A percentile compares a stretch with the other conserved stretches of the same genome.
Evolutionary conservation across 2,329 filamentous ascomycete species (phyloP).

Genomic region (Blastomyces gilchristii): DNA sequence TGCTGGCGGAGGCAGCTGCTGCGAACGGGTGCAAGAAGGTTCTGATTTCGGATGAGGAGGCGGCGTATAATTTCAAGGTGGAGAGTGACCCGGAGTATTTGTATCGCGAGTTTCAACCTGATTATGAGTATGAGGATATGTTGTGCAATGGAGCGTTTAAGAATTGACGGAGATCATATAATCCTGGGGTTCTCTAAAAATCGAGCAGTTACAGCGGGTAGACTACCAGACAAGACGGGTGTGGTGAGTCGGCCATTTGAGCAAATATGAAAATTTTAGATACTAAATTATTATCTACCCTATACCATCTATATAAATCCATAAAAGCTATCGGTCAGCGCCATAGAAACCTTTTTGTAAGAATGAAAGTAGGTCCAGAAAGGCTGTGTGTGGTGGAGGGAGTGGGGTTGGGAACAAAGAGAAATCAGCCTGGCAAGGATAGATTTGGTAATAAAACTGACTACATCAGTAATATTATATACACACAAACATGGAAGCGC

Average conservation of each 20-base stretch:
- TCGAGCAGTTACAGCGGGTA: not conserved
- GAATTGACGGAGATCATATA: constrained; percentile 13
- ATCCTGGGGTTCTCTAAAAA: not conserved
- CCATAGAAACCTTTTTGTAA: not conserved
- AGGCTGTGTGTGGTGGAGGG: not conserved
- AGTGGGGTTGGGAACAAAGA: not conserved
- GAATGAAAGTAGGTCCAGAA: not conserved
- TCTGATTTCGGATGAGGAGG: constrained; percentile 46
- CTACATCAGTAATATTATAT: constrained; percentile 2
- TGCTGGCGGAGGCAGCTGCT: constrained; percentile 57
- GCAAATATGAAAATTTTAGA: not conserved
- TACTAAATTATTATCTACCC: constrained; percentile 5
- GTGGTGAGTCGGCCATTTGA: not conserved
- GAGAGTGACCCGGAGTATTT: constrained; percentile 20
- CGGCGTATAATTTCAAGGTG: constrained; percentile 24
- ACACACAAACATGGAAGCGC: not conserved
- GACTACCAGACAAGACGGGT: not conserved
- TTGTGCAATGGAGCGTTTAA: constrained; percentile 20
- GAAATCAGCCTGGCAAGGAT: not conserved
- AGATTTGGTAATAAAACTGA: constrained; percentile 1
- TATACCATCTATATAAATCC: not conserved
- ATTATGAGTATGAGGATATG: constrained; percentile 22
- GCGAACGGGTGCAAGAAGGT: constrained; percentile 44
- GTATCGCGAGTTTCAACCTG: constrained; percentile 22
- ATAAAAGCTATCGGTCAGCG: not conserved